Base-by-base conservation (phyloP, 164 flowering plant species). In the Umbellularia californica region DNA sequence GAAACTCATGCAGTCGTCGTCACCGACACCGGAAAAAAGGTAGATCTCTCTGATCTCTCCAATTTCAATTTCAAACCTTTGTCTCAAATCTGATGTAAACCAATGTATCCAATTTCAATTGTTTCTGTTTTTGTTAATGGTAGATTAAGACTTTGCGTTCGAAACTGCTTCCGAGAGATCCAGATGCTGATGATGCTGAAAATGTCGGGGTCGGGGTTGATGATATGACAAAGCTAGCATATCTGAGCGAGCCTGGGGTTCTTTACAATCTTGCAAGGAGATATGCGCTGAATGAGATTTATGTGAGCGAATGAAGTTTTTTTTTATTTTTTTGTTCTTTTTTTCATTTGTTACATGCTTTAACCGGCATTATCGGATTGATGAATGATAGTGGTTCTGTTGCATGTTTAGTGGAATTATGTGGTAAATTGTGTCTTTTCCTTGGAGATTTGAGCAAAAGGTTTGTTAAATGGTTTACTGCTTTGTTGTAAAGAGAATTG, bases 131-230 rank as follows among this genome's bases (percentile, higher is more conserved):
- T 20, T 58, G 10, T 28, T 22, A 58, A 41, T 68, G 55, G 41
- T 58, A 96, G 99, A 85, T 89, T 64, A 72, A 85, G 77, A 73
- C 83, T 20, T 66, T 82, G 28, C 85, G 90, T 50, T 90, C 83
- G 74, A 91, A 87, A 80, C 73, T 96, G 82, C 81, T 70, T 72
- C 90, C 85, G 51, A 84, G 98, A 79, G 99, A 94, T 79, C 89
- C 90, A 4, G 98, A 92, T 73, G 89, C 91, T 47, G 99, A 95
- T 72, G 99, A 92, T 75, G 88, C 90, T 47, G 99, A 95, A 70
- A 91, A 83, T 78, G 97, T 90, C 0, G 99, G 98, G 79, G 98
- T 96, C 10, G 99, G 98, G 79, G 98, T 96, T 12, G 99, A 96
- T 76, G 99, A 96, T 66, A 96, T 96, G 98, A 96, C 99, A 5